These are phyloP conservation scores for Citrus reticulata DNA, from an alignment of 345 rosid species.

Conservation along the genomic window DNA sequence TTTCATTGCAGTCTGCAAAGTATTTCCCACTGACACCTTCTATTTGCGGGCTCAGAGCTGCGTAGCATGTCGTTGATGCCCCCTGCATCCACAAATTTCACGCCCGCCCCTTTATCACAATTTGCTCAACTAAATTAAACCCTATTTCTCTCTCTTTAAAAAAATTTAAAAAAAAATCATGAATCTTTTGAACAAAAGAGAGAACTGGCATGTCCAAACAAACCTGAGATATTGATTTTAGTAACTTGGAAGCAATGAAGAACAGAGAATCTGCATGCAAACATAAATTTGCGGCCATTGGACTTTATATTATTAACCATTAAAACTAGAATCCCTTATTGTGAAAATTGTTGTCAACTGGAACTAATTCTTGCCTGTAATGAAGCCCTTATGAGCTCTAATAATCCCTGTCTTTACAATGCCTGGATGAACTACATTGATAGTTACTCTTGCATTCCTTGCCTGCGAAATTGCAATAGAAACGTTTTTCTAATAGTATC, in stretches of 20 bases:
- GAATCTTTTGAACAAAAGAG: neutral
- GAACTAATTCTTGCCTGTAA: constrained; percentile 51
- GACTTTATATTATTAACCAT: neutral
- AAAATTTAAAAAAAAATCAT: neutral
- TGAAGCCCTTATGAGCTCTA: constrained; percentile 72
- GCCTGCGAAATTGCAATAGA: constrained; percentile 43
- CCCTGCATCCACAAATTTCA: constrained; percentile 48
- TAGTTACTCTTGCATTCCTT: constrained; percentile 70
- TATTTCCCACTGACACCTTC: constrained; percentile 67
- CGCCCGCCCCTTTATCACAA: neutral
- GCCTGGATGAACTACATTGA: constrained; percentile 94
- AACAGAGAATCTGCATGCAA: constrained; percentile 89
- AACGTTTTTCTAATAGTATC: neutral
- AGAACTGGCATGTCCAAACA: constrained; percentile 5
- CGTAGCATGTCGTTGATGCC: constrained; percentile 92
- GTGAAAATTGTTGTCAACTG: neutral
- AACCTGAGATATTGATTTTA: constrained; percentile 80
- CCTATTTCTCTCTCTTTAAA: neutral
- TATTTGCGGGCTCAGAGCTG: constrained; percentile 63
- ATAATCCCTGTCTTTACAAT: constrained; percentile 90
- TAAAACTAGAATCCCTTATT: neutral
- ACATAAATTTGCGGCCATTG: neutral
- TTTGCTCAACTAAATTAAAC: neutral
- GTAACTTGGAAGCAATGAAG: constrained; percentile 84
- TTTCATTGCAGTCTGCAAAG: constrained; percentile 87